Base-by-base conservation (phyloP, 306 rosid genomes). In the Canavalia ensiformis region DNA sequence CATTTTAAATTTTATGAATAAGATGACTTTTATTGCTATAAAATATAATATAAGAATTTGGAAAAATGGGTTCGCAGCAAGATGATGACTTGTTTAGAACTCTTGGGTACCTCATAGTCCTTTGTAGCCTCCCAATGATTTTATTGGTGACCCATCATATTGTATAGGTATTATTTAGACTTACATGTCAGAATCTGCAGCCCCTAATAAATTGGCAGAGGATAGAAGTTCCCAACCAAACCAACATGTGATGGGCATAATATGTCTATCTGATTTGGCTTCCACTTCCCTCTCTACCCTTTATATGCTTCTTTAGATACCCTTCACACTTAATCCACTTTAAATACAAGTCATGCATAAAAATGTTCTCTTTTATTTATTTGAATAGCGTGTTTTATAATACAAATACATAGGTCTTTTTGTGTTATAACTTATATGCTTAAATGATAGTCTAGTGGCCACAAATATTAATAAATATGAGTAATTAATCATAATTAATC, bases 171-270 rank as follows among this genome's bases (percentile, higher is more conserved):
- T 69, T 69, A 46, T 50, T 30, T 70, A 49, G 45, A 12, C 13
- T 31, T 70, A 3, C 13, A 69, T 47, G 74, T 11, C 42, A 29
- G 11, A 46, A 2, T 25, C 39, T 8, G 28, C 56, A 68, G 33
- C 74, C 74, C 8, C 47, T 31, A 47, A 47, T 47, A 69, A 69
- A 51, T 69, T 37, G 25, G 7, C 58, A 31, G 13, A 29, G 11
- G 11, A 47, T 31, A 11, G 12, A 47, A 69, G 30, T 47, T 68
- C 58, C 30, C 57, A 68, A 46, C 58, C 74, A 68, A 68, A 29
- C 42, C 10, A 47, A 68, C 29, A 46, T 68, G 74, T 5, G 11
- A 68, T 68, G 74, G 39, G 5, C 54, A 44, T 4, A 8, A 68
- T 68, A 1, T 47, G 74, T 12, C 58, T 47, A 11, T 13, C 5